A percentile compares a stretch with the other conserved stretches of the same genome.
These are phyloP conservation scores for Cicer chorassanicum DNA, from an alignment of 306 rosid species.

Conservation along the genomic window DNA sequence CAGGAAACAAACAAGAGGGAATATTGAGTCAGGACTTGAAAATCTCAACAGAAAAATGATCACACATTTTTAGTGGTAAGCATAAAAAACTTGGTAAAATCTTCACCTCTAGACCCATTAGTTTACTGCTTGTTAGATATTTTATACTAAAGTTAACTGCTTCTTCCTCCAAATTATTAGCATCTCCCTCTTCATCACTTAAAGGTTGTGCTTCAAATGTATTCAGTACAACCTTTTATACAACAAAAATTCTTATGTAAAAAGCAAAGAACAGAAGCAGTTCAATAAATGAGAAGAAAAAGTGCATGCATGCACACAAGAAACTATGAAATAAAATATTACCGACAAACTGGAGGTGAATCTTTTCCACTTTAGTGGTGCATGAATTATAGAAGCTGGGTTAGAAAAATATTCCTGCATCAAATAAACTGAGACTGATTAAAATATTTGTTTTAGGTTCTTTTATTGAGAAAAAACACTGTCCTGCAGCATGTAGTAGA, in stretches of 20 bases:
- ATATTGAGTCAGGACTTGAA: slow-evolving; percentile 33
- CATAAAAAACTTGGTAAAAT: slow-evolving; percentile 38
- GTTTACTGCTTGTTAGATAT: slow-evolving; percentile 95
- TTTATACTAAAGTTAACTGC: slow-evolving; percentile 89
- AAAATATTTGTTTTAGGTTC: slow-evolving; percentile 10
- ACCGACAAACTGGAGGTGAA: slow-evolving; percentile 84
- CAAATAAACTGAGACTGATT: slow-evolving; percentile 37
- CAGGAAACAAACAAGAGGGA: slow-evolving; percentile 29
- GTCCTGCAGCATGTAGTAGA: slow-evolving; percentile 11
- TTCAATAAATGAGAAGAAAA: neutral
- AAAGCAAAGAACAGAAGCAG: slow-evolving; percentile 26
- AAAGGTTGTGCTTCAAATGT: slow-evolving; percentile 97
- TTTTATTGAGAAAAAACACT: slow-evolving; percentile 5
- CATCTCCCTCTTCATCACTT: slow-evolving; percentile 94
- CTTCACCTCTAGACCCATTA: slow-evolving; percentile 92
- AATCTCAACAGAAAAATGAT: slow-evolving; percentile 30
- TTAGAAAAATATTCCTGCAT: slow-evolving; percentile 87
- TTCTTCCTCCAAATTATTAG: slow-evolving; percentile 89
- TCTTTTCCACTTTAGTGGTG: slow-evolving; percentile 86
- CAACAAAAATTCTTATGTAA: slow-evolving; percentile 42
- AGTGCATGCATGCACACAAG: neutral
- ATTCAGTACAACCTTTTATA: slow-evolving; percentile 71
- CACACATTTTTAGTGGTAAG: slow-evolving; percentile 22
- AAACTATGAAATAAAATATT: slow-evolving; percentile 37
- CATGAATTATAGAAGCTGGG: slow-evolving; percentile 67